Base-by-base conservation (phyloP, 2,329 filamentous ascomycete species). In the Penicillium sp. region DNA sequence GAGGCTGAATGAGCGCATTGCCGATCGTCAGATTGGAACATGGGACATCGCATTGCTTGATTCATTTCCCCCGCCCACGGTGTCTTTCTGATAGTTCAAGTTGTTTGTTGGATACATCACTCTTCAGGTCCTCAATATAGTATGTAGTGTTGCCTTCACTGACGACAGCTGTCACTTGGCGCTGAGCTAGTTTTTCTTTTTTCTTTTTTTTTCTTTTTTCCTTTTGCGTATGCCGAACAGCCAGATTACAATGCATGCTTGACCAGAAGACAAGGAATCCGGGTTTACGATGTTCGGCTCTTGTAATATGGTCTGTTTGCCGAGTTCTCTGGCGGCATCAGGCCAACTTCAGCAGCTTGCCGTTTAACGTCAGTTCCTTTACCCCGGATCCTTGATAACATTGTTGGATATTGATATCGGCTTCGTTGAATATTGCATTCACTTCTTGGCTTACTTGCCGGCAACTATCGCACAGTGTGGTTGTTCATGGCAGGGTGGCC, bases 301-400 rank as follows among this genome's bases (percentile, higher is more conserved):
- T 45, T 45, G 26, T 10, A 31, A 45, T 24, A 16, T 45, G 42
- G 42, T 45, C 26, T 45, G 42, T 21, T 45, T 45, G 42, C 42
- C 42, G 42, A 31, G 28, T 45, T 19, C 3, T 43, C 13, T 28
- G 23, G 23, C n/a, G 23, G 23, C n/a, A 45, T 45, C 42, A 45
- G 26, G 18, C 28, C 26, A 45, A 10, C 18, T 45, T 31, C 26
- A 31, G 42, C 42, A 33, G 42, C 26, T 21, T 31, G 33, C 42
- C 42, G 42, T n/a, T 45, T 18, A 45, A 45, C n/a, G 33, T 19
- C 26, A 31, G 26, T 9, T 21, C 28, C 28, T 45, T 19, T 45
- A 45, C 42, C 42, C 42, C 42, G 26, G 42, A 45, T 45, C 28
- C 42, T 31, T 21, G 42, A 33, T 45, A 16, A 45, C 18, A 16